A percentile compares a stretch with the other conserved stretches of the same genome.
Conservation (phyloP, 108 stramenopile genomes). For the Craspedostauros australis region DNA sequence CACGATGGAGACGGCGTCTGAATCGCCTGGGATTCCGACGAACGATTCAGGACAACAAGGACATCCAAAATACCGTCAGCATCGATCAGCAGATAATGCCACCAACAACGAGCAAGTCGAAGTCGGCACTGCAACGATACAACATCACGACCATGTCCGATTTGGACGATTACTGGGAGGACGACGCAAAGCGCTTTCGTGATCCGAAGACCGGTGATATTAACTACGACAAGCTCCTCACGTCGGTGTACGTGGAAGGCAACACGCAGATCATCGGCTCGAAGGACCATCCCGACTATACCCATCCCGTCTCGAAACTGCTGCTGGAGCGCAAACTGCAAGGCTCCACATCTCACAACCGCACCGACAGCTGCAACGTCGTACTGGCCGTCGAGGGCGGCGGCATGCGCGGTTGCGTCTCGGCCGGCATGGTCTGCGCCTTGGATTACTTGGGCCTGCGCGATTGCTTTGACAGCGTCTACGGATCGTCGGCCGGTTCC, state of each 20-base stretch:
- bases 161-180: slow-evolving; percentile 42
- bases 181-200: slow-evolving; percentile 41
- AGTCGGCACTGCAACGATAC: too few relatives aligned
- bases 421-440: slow-evolving; percentile 91
- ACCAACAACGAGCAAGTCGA: too few relatives aligned
- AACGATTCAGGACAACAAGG: too few relatives aligned
- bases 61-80: too few relatives aligned
- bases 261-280: slow-evolving; percentile 80
- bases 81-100: too few relatives aligned
- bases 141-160: slow-evolving; percentile 28
- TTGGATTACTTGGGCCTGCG: slow-evolving; percentile 76
- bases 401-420: slow-evolving; percentile 94
- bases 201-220: slow-evolving; percentile 27
- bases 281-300: slow-evolving; percentile 34
- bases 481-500: slow-evolving; percentile 87
- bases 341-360: neutral
- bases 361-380: slow-evolving; percentile 40
- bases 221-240: slow-evolving; percentile 50
- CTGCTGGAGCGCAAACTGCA: slow-evolving; percentile 48
- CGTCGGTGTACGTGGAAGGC: slow-evolving; percentile 51
- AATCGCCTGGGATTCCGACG: too few relatives aligned
- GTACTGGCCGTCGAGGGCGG: slow-evolving; percentile 93
- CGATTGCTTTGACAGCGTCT: slow-evolving; percentile 87
- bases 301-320: slow-evolving; percentile 71
- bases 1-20: too few relatives aligned